Percentiles rank a stretch among this genome's conserved stretches.
Evolutionary conservation across 2,329 filamentous ascomycete species (phyloP).

Genomic region (Penicillium sp.): DNA sequence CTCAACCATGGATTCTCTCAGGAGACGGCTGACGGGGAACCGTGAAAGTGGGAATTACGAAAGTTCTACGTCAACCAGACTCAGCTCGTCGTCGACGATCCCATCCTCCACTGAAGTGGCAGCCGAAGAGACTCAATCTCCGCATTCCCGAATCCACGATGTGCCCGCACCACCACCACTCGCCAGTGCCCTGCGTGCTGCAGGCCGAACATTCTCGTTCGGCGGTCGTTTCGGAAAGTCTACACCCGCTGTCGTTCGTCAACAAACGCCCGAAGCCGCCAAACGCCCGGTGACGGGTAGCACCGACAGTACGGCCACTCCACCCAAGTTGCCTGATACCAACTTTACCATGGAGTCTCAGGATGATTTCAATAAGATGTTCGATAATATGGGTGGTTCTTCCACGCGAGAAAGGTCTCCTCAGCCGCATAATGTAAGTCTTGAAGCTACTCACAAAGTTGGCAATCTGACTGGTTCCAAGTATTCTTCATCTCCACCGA

Average conservation of each 20-base stretch:
- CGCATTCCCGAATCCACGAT: conserved; percentile 42
- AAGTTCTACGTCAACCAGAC: conserved; percentile 52
- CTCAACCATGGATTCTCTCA: conserved; percentile 17
- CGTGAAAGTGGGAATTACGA: conserved; percentile 53
- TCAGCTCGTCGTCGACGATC: conserved; percentile 57
- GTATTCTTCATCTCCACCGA: conserved; percentile 26
- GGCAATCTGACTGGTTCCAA: conserved; percentile 23
- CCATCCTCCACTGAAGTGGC: conserved; percentile 56
- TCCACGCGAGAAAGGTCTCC: conserved; percentile 27
- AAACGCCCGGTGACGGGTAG: conserved; percentile 52
- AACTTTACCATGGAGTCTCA: conserved; percentile 43
- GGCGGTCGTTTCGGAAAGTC: conserved; percentile 45
- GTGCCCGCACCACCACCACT: conserved; percentile 44
- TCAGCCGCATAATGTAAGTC: conserved; percentile 23
- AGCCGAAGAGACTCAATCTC: conserved; percentile 41
- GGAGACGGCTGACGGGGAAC: conserved; percentile 31
- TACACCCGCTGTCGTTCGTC: conserved; percentile 22
- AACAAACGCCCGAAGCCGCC: conserved; percentile 26
- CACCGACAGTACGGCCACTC: conserved; percentile 53
- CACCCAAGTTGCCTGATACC: conserved; percentile 53
- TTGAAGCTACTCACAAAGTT: not conserved
- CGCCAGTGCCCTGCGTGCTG: conserved; percentile 46
- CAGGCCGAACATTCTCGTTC: conserved; percentile 57
- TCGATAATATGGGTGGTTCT: conserved; percentile 45
- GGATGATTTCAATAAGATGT: conserved; percentile 56